phyloP scores from a whole-genome alignment of 352 stramenopile species.

The Pythium periplocum region DNA sequence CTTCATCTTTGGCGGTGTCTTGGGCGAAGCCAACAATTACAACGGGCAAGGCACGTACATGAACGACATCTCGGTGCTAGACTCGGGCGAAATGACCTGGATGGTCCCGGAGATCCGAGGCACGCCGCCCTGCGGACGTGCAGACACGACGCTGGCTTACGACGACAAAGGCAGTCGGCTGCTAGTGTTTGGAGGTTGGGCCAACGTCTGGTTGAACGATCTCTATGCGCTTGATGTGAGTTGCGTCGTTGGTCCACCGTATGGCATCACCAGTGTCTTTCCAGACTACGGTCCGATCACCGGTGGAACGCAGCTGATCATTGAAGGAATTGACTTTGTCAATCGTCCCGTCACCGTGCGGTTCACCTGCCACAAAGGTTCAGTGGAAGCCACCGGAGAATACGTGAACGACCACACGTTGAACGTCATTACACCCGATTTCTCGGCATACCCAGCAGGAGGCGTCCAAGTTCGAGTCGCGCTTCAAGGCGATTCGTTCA shows the following conservation, averaged over 20 bases:
- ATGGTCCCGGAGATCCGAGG: slow-evolving; percentile 75
- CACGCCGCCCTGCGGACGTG: slow-evolving; percentile 75
- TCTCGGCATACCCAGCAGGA: slow-evolving; percentile 83
- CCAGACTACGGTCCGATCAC: slow-evolving; percentile 92
- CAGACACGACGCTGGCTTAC: slow-evolving; percentile 93
- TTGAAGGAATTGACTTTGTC: slow-evolving; percentile 93
- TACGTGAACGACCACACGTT: slow-evolving; percentile 90
- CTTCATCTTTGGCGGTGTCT: slow-evolving; percentile 95
- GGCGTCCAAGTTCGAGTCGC: slow-evolving; percentile 88
- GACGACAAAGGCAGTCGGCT: slow-evolving; percentile 89
- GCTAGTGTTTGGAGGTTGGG: slow-evolving; percentile 95
- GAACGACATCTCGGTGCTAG: slow-evolving; percentile 90
- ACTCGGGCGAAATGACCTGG: slow-evolving; percentile 92
- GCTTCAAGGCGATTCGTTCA: slow-evolving; percentile 92
- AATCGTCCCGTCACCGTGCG: slow-evolving; percentile 75
- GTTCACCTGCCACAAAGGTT: slow-evolving; percentile 90
- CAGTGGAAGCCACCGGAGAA: slow-evolving; percentile 84
- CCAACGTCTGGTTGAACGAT: slow-evolving; percentile 92
- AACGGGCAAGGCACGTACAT: slow-evolving; percentile 76
- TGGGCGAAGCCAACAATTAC: slow-evolving; percentile 87
- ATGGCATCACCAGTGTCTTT: slow-evolving; percentile 90
- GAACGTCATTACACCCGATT: slow-evolving; percentile 86
- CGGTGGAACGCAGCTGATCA: slow-evolving; percentile 76
- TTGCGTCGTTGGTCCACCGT: slow-evolving; percentile 94
- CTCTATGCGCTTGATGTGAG: slow-evolving; percentile 91